Evolutionary conservation across 305 asterid genomes (phyloP), one percentile per base, ranked within the genome.

Genomic region (Salvia sclarea): DNA sequence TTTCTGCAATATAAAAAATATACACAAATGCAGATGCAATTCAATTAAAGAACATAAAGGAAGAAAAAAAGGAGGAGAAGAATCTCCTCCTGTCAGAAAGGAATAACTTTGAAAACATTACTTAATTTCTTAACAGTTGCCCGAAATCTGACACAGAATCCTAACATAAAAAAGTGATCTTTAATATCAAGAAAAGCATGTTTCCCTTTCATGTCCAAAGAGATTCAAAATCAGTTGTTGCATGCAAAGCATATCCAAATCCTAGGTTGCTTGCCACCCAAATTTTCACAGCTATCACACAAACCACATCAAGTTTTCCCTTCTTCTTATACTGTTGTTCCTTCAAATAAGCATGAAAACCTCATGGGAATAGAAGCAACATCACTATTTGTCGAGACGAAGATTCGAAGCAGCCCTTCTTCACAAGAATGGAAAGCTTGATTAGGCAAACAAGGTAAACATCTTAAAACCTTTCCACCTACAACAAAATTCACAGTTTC

Each of bases 381-480:
- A 16, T 17, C 35, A 41, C 8, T 7, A 21, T 50, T 38, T 41
- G 35, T 66, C 75, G 31, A 20, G 11, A n/a, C 65, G 21, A 52
- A 49, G 49, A 67, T 54, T 69, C 68, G 66, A 35, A 45, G 67
- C 43, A 66, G 63, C 74, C 63, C 9, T 24, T 52, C 48, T 47
- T 47, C 21, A 44, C 35, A 69, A 30, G 66, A 64, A 85, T 84
- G 84, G 86, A 85, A 31, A 74, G 76, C 74, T 68, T 76, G 79
- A 75, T 85, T 24, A 83, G 75, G 84, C 87, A 83, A 72, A 81
- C 84, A 61, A 83, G 89, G 95, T 85, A 63, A 75, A 38, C 60
- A 8, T 56, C 38, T 52, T 50, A 52, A 28, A 31, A 38, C 49
- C 61, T 60, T 3, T 25, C 14, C 28, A 70, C 30, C 41, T 31